These are phyloP conservation scores for Trichoderma sp. DNA, from an alignment of 2,329 filamentous ascomycete species.

Conservation along the genomic window DNA sequence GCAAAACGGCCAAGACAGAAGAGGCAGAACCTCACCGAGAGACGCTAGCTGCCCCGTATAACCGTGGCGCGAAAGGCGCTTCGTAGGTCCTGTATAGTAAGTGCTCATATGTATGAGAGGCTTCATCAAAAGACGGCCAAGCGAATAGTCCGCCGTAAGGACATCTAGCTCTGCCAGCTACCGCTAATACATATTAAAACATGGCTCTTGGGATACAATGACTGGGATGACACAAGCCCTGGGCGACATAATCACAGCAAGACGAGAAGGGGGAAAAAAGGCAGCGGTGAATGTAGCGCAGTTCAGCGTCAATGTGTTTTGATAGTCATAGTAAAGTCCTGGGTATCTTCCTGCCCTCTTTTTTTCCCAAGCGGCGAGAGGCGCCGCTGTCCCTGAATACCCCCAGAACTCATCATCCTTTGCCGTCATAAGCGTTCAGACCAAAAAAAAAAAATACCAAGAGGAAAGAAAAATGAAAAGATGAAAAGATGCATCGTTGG, in stretches of 20 bases:
- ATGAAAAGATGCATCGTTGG: background rate
- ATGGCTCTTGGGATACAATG: background rate
- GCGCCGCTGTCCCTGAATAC: conserved; percentile 8
- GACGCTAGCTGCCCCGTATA: background rate
- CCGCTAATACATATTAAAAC: background rate
- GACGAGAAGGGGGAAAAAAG: background rate
- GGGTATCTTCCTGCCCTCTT: conserved; percentile 8
- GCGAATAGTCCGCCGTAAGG: background rate
- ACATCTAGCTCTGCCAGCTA: background rate
- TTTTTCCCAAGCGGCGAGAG: conserved; percentile 3
- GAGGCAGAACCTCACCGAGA: background rate
- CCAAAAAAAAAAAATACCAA: background rate
- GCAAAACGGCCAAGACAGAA: background rate
- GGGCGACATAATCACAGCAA: background rate
- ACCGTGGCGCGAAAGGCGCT: background rate
- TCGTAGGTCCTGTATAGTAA: background rate
- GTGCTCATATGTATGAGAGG: background rate
- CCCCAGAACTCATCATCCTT: conserved; percentile 11
- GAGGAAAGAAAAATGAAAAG: background rate
- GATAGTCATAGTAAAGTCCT: conserved; percentile 11
- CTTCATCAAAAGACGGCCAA: background rate
- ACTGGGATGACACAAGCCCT: background rate
- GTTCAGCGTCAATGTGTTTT: background rate
- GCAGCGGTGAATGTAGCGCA: background rate
- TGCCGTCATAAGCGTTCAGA: conserved; percentile 9